phyloP scores from a whole-genome alignment of 2,329 filamentous ascomycete species.

The Macroventuria anomochaeta region DNA sequence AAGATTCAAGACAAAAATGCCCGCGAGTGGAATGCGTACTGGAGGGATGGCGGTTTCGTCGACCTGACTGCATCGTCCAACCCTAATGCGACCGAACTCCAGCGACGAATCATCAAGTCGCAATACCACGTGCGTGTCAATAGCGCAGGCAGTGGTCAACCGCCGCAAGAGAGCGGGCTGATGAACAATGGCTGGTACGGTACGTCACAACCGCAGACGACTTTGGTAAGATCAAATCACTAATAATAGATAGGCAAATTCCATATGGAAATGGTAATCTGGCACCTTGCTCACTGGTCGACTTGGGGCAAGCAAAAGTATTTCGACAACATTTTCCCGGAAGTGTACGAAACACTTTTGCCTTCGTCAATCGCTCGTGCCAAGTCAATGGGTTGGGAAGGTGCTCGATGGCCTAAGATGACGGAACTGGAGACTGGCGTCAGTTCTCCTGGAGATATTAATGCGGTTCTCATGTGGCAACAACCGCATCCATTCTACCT shows the following conservation, averaged over 20 bases:
- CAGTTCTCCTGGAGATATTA: constrained; percentile 65
- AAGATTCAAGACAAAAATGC: constrained; percentile 41
- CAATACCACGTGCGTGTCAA: constrained; percentile 62
- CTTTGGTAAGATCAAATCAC: neutral
- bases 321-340: constrained; percentile 52
- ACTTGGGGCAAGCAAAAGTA: constrained; percentile 56
- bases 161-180: constrained; percentile 57
- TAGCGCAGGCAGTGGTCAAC: constrained; percentile 55
- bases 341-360: constrained; percentile 57
- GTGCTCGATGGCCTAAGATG: constrained; percentile 61
- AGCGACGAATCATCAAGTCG: constrained; percentile 58
- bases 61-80: constrained; percentile 53
- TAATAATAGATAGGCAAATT: constrained; percentile 50
- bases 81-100: constrained; percentile 56
- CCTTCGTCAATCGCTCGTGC: constrained; percentile 43
- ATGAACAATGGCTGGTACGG: constrained; percentile 63
- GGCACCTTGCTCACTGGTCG: constrained; percentile 60
- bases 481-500: constrained; percentile 65
- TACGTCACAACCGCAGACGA: constrained; percentile 34
- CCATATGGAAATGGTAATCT: constrained; percentile 61
- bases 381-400: constrained; percentile 46
- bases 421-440: constrained; percentile 59
- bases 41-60: constrained; percentile 59
- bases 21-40: constrained; percentile 57
- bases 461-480: constrained; percentile 66